Conservation (phyloP, 257 asterid species). For the Mitragyna speciosa region DNA sequence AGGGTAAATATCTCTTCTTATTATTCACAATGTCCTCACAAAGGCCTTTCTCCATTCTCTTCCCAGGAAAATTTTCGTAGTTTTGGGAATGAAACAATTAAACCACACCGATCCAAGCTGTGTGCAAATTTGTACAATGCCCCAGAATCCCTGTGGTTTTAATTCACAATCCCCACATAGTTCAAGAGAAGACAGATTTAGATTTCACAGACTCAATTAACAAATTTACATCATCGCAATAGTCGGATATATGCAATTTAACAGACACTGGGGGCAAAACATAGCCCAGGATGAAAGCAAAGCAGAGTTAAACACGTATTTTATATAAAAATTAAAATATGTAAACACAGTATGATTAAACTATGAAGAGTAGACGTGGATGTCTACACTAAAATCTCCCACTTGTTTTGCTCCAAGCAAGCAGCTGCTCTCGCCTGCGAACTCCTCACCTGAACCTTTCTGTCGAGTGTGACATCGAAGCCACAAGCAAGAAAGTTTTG, state of each 20-base stretch:
- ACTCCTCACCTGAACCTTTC: constrained; percentile 30
- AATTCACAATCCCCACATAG: background rate
- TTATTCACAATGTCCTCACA: too few species aligned
- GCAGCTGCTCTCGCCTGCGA: constrained; percentile 20
- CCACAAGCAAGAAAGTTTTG: constrained; percentile 55
- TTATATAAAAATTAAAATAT: constrained; percentile 19
- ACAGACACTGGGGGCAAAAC: background rate
- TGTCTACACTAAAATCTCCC: constrained; percentile 39
- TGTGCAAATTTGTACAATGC: background rate
- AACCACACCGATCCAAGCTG: background rate
- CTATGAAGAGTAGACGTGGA: constrained; percentile 40
- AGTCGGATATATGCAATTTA: background rate
- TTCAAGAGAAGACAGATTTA: background rate
- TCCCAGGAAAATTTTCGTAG: background rate
- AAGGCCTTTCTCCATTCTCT: background rate
- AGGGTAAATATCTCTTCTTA: too few species aligned
- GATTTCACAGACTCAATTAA: background rate
- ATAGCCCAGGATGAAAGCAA: background rate
- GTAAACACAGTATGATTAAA: constrained; percentile 9
- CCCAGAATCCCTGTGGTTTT: background rate
- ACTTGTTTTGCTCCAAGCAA: constrained; percentile 23
- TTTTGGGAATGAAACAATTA: background rate
- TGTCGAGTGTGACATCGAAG: constrained; percentile 31
- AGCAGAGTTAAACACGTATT: background rate
- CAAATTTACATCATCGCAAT: background rate